A percentile compares a stretch with the other conserved stretches of the same genome.
These are phyloP conservation scores for Penicillium verhagenii DNA, from an alignment of 495 filamentous ascomycete genomes.

Conservation along the genomic window DNA sequence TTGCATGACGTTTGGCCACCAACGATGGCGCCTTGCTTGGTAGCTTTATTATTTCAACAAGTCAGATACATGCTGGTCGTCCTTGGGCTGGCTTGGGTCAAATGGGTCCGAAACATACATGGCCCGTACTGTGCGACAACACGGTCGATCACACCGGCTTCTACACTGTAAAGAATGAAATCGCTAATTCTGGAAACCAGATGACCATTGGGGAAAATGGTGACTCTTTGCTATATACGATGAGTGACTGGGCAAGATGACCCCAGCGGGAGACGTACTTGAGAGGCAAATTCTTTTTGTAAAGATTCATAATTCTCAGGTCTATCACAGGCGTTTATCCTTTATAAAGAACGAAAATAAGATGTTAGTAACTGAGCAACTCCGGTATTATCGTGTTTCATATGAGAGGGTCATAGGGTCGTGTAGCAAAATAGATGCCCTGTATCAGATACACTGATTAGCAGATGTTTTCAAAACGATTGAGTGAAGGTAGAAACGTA, in stretches of 20 bases:
- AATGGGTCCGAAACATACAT: slow-evolving; percentile 60
- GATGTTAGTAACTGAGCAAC: slow-evolving; percentile 31
- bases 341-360: slow-evolving; percentile 36
- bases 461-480: slow-evolving; percentile 1
- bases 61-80: slow-evolving; percentile 27
- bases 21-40: slow-evolving; percentile 89
- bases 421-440: too few relatives aligned
- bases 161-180: slow-evolving; percentile 97
- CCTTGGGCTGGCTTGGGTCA: slow-evolving; percentile 5
- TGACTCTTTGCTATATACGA: slow-evolving; percentile 46
- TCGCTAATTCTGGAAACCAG: slow-evolving; percentile 91
- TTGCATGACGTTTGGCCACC: slow-evolving; percentile 99
- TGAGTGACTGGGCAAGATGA: slow-evolving; percentile 40
- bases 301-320: slow-evolving; percentile 79
- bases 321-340: slow-evolving; percentile 92
- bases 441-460: slow-evolving; percentile 17
- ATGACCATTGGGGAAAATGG: slow-evolving; percentile 86
- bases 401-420: too few relatives aligned
- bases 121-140: slow-evolving; percentile 85
- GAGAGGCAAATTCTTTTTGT: slow-evolving; percentile 72
- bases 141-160: slow-evolving; percentile 82
- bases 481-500: neutral
- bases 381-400: neutral
- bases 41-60: slow-evolving; percentile 58
- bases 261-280: slow-evolving; percentile 52